A percentile compares a stretch with the other conserved stretches of the same genome.
Conservation (phyloP, 352 stramenopile genomes). For the Plasmopara viticola region DNA sequence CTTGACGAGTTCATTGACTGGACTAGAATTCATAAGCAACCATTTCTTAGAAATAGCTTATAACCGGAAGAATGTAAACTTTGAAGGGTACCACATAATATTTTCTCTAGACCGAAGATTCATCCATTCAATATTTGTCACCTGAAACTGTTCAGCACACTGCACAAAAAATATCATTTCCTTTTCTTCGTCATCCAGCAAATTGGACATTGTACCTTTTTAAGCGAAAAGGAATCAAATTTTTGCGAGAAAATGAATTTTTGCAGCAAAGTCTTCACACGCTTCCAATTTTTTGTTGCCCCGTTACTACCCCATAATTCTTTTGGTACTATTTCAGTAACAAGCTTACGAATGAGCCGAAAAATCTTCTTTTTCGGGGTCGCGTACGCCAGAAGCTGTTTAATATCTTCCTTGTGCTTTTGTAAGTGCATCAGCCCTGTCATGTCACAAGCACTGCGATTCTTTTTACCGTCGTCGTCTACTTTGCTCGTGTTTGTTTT, state of each 20-base stretch:
- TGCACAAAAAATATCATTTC: constrained; percentile 11
- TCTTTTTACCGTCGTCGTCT: not conserved
- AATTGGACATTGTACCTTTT: constrained; percentile 29
- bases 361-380: constrained; percentile 43
- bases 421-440: constrained; percentile 35
- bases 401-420: constrained; percentile 46
- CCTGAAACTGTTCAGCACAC: constrained; percentile 31
- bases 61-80: not conserved
- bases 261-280: constrained; percentile 37
- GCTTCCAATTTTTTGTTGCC: constrained; percentile 45
- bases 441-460: not conserved
- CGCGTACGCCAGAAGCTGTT: constrained; percentile 29
- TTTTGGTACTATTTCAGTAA: constrained; percentile 50
- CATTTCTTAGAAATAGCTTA: not conserved
- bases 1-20: constrained; percentile 48
- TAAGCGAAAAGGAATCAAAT: constrained; percentile 48
- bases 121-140: constrained; percentile 42
- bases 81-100: constrained; percentile 24
- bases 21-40: constrained; percentile 19
- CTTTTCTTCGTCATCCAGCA: not conserved
- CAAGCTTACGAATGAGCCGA: constrained; percentile 44
- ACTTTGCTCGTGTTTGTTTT: constrained; percentile 14
- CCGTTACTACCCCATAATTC: constrained; percentile 36
- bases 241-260: constrained; percentile 48
- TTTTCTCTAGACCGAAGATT: constrained; percentile 12